A percentile compares a stretch with the other conserved stretches of the same genome.
Conservation (phyloP, 768 basidiomycete genomes). For the Tulasnella sp. region DNA sequence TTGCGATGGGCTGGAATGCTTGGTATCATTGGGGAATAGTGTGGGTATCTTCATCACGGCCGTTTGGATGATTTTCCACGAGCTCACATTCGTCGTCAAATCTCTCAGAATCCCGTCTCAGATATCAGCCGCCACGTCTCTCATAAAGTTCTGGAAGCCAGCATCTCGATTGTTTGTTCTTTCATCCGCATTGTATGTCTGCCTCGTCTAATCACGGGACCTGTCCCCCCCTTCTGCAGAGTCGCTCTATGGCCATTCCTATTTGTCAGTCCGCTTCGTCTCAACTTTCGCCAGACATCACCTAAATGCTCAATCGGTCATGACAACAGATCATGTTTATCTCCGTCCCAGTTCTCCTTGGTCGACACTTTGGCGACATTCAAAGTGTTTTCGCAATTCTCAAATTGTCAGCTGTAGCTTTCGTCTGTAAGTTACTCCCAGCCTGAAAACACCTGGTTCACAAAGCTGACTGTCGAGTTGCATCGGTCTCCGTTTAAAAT, state of each 20-base stretch:
- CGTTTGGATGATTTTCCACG: not conserved
- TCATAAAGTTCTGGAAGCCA: slow-evolving; percentile 17
- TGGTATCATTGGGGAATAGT: slow-evolving; percentile 23
- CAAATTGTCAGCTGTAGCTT: not conserved
- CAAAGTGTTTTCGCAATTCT: not conserved
- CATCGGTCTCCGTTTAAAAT: not conserved
- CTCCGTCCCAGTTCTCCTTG: not conserved
- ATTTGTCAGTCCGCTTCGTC: too few species aligned
- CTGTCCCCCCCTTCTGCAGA: too few species aligned
- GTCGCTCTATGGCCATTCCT: too few species aligned
- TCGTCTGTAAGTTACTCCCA: not conserved
- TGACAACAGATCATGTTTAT: not conserved
- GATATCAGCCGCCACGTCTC: slow-evolving; percentile 8
- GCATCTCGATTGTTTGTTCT: not conserved
- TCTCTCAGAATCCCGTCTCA: slow-evolving; percentile 4
- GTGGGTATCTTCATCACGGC: not conserved
- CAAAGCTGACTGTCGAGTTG: too few species aligned
- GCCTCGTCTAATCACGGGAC: too few species aligned
- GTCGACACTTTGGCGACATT: not conserved
- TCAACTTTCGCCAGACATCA: too few species aligned
- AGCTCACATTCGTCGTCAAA: not conserved
- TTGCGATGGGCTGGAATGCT: slow-evolving; percentile 25
- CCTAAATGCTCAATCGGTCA: too few species aligned
- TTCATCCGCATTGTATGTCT: not conserved
- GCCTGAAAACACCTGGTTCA: not conserved